Base-by-base conservation (phyloP, 148 eudicot species). In the Rhododendron ferrugineum region DNA sequence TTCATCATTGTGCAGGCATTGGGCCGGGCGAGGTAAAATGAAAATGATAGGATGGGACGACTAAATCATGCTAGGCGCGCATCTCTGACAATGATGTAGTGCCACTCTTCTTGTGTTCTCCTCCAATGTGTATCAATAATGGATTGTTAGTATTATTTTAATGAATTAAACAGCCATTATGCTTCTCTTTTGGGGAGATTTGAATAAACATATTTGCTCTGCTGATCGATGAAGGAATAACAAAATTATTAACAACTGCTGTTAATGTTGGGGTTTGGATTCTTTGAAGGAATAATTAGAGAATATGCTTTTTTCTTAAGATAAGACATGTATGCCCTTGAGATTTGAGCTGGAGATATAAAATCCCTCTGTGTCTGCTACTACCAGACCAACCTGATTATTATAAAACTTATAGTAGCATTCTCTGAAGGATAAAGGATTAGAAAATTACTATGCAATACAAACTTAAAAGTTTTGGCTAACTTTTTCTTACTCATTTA, bases 321-420 rank as follows among this genome's bases (percentile, higher is more conserved):
- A 34, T 34, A 34, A 28, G 20, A 20, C 4, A 37, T 5, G 30
- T 42, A 78, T 77, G 60, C 79, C 50, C 22, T 60, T 74, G 82
- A 58, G 52, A 78, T 78, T 28, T 78, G 75, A 60, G 82, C 82
- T 62, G 80, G 64, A 34, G 74, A 84, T 50, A 74, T 74, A 32
- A 11, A 47, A 73, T 60, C 77, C 76, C 3, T n/a, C 1, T 78
- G 86, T 78, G 82, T 85, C 86, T 78, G 86, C 82, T 62, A 78
- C 62, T 46, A 64, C 77, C 75, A 79, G 82, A 85, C 86, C 79
- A 62, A 56, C 20, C 40, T 78, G 60, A 78, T n/a, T 78, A 78
- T 14, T 78, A 54, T 62, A 78, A 40, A 76, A 78, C 32, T n/a
- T n/a, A 22, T 56, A 40, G 44, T 40, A 6, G 64, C 62, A 79